These are phyloP conservation scores for Leishmania turanica DNA, from an alignment of 208 protist species.

Conservation along the genomic window DNA sequence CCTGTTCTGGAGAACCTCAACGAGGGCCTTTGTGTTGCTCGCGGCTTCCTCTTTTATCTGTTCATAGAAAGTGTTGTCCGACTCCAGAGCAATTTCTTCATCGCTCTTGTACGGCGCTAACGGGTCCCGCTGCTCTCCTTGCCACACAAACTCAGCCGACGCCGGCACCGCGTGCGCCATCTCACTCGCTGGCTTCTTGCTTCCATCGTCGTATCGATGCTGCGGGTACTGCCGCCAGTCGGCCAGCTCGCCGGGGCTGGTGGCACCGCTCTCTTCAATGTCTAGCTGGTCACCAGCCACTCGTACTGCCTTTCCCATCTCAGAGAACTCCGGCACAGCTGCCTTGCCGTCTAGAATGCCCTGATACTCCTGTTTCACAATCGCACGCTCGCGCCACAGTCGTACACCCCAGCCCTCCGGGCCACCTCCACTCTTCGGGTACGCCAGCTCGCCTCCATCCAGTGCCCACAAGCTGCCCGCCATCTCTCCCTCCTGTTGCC, in stretches of 20 bases:
- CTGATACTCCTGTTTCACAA: conserved; percentile 75
- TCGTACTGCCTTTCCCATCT: conserved; percentile 55
- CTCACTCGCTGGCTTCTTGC: conserved; percentile 68
- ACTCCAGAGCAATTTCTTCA: conserved; percentile 81
- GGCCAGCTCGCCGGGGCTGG: conserved; percentile 59
- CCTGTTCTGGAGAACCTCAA: conserved; percentile 64
- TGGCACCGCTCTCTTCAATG: conserved; percentile 78
- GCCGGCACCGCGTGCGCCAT: conserved; percentile 53
- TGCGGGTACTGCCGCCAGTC: conserved; percentile 69
- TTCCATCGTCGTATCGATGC: conserved; percentile 71
- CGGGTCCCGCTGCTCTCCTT: conserved; percentile 65
- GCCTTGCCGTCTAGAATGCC: conserved; percentile 54
- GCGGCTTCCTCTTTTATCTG: conserved; percentile 50
- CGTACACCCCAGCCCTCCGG: conserved; percentile 85
- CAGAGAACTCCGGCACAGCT: conserved; percentile 53
- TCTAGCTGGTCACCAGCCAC: conserved; percentile 81
- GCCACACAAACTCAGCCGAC: conserved; percentile 83
- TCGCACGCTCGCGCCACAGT: conserved; percentile 81
- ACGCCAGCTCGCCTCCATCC: conserved; percentile 86
- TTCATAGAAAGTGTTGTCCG: conserved; percentile 85
- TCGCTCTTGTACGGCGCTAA: conserved; percentile 87
- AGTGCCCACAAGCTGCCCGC: conserved; percentile 81
- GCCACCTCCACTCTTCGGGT: conserved; percentile 83
- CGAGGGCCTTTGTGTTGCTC: conserved; percentile 49
- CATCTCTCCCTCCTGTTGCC: conserved; percentile 71